phyloP scores from a whole-genome alignment of 805 yeast genomes.

The Yamadazyma akitaensis region DNA sequence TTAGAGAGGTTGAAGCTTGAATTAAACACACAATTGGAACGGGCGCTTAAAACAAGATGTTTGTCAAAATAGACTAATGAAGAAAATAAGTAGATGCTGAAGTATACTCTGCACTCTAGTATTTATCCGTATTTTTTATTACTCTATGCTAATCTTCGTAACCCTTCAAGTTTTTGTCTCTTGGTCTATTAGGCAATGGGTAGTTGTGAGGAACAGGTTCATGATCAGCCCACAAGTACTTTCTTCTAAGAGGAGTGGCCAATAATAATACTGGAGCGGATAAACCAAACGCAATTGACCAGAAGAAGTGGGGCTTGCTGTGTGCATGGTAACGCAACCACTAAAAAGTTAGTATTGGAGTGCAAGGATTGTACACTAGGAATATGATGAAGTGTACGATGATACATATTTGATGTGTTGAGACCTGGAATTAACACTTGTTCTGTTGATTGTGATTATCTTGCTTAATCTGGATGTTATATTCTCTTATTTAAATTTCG shows the following conservation, averaged over 20 bases:
- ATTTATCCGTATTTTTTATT: not conserved
- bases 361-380: not conserved
- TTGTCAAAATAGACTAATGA: too few species aligned
- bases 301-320: slow-evolving; percentile 71
- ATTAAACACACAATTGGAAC: too few species aligned
- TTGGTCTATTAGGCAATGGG: slow-evolving; percentile 54
- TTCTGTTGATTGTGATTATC: too few species aligned
- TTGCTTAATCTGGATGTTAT: too few species aligned
- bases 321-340: slow-evolving; percentile 76
- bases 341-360: slow-evolving; percentile 32
- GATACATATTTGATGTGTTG: too few species aligned
- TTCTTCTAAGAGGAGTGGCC: slow-evolving; percentile 68
- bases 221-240: slow-evolving; percentile 61
- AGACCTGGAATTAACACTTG: too few species aligned
- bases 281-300: slow-evolving; percentile 59
- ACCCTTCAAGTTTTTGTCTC: slow-evolving; percentile 49
- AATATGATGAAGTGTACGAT: too few species aligned
- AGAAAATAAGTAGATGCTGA: not conserved
- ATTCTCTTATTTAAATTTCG: too few species aligned
- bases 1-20: too few species aligned
- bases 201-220: slow-evolving; percentile 61
- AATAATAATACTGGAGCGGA: slow-evolving; percentile 64
- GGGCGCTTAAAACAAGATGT: too few species aligned
- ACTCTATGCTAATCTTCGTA: slow-evolving; percentile 43
- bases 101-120: not conserved